Evolutionary conservation across 148 eudicot genomes (phyloP), one percentile per base, ranked within the genome.

Genomic region (Simmondsia chinensis): DNA sequence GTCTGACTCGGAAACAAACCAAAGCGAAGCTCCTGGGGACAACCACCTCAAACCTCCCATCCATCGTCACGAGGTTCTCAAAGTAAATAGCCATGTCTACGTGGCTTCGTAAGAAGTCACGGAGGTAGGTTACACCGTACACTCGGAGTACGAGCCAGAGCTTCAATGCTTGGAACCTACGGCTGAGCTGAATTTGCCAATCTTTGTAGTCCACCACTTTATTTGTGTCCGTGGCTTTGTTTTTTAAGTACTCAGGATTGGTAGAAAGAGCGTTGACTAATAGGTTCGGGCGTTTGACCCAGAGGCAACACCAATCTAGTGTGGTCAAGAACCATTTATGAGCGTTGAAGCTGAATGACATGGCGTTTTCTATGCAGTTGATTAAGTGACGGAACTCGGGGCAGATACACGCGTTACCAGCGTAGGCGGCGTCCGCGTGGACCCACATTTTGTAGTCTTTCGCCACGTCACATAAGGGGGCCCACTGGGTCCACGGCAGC

Each of bases 161-260:
- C n/a, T n/a, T n/a, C n/a, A n/a, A n/a, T n/a, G 75, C 49, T 31
- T 66, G 33, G 29, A 70, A 70, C 11, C 70, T 25, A 0, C 70
- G 49, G 50, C 70, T 59, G 14, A 70, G 33, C 0, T 54, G 28
- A 15, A 70, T 70, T 30, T 60, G 62, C 75, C 75, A 70, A 42
- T 70, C 70, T 15, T 64, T 70, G 55, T 70, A 70, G 40, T 70
- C 75, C 16, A 70, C 66, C 32, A 70, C 75, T 11, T 43, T 33
- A 3, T 54, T 56, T 11, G 48, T 39, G 3, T 71, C 76, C 0
- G 46, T n/a, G n/a, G n/a, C n/a, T n/a, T n/a, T n/a, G n/a, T n/a
- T n/a, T n/a, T n/a, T n/a, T n/a, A n/a, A n/a, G 7, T 34, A 56
- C 46, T 60, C 76, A 0, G 76, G 52, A 37, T 55, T 46, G 1